Percentiles rank a stretch among this genome's conserved stretches.
phyloP scores from a whole-genome alignment of 2,329 filamentous ascomycete species.

The Leptoxyphium fumago region DNA sequence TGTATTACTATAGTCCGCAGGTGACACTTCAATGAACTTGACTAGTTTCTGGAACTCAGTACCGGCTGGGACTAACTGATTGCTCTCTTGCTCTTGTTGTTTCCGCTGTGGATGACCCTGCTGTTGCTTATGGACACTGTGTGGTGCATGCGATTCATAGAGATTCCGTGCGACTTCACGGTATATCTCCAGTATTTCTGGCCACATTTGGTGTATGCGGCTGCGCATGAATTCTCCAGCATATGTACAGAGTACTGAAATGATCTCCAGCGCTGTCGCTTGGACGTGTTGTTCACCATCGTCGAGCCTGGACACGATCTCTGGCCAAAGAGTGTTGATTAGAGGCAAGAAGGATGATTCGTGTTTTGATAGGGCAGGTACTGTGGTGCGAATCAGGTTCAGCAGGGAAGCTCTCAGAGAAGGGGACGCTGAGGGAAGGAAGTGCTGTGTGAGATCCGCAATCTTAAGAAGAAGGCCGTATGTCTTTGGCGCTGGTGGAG shows the following conservation, averaged over 20 bases:
- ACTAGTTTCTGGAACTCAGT: conserved; percentile 6
- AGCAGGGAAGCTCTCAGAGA: conserved; percentile 66
- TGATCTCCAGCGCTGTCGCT: conserved; percentile 52
- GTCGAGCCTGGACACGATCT: conserved; percentile 52
- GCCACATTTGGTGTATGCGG: conserved; percentile 62
- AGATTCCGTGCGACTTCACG: conserved; percentile 1
- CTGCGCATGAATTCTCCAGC: conserved; percentile 71
- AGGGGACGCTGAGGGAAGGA: conserved; percentile 73
- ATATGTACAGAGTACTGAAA: conserved; percentile 52
- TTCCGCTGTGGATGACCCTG: neutral
- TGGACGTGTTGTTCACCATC: conserved; percentile 55
- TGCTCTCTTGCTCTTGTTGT: neutral
- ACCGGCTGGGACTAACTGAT: neutral
- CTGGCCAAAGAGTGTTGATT: conserved; percentile 82
- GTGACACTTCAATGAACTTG: conserved; percentile 6
- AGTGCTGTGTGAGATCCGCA: conserved; percentile 71
- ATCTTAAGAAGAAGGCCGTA: conserved; percentile 74
- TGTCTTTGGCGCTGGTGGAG: conserved; percentile 56
- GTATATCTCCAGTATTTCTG: conserved; percentile 14
- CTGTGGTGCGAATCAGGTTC: conserved; percentile 57
- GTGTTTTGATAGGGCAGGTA: conserved; percentile 56
- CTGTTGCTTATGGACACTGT: conserved; percentile 1
- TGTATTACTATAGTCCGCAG: conserved; percentile 23
- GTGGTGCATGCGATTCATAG: neutral
- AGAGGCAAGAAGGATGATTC: conserved; percentile 78